phyloP scores from a whole-genome alignment of 371 early-diverging fungal species.

The Syncephalastrum sp. region DNA sequence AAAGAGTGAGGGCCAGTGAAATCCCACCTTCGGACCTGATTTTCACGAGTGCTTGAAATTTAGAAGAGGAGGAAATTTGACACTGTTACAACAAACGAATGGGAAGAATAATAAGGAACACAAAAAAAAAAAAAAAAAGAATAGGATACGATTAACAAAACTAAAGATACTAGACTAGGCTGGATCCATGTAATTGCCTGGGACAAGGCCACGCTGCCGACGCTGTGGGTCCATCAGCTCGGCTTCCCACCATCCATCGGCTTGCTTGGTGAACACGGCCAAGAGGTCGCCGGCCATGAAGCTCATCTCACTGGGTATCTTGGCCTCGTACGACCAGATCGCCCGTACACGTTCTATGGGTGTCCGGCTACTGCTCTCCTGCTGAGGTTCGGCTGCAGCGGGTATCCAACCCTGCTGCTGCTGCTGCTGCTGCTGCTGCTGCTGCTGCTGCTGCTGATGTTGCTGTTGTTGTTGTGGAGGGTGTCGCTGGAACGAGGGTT shows the following conservation, averaged over 20 bases:
- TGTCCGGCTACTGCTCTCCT: background rate
- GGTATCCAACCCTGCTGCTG: constrained; percentile 3
- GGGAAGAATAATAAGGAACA: too few relatives aligned
- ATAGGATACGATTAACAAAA: too few relatives aligned
- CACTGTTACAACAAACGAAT: too few relatives aligned
- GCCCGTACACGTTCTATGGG: constrained; percentile 17
- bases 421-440: constrained; percentile 7
- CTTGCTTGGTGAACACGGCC: constrained; percentile 39
- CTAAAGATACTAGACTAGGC: constrained; percentile 5
- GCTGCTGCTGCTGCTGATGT: constrained; percentile 6
- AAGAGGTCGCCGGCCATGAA: constrained; percentile 39
- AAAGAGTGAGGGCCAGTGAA: too few relatives aligned
- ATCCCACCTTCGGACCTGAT: too few relatives aligned
- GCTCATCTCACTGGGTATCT: constrained; percentile 44
- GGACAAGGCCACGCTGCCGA: constrained; percentile 39
- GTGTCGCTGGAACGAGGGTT: constrained; percentile 2
- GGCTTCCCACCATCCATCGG: constrained; percentile 55
- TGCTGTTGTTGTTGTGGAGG: constrained; percentile 11
- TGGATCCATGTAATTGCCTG: constrained; percentile 47
- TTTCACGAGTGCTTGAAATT: too few relatives aligned
- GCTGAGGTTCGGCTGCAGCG: constrained; percentile 4
- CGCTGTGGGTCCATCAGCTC: constrained; percentile 26
- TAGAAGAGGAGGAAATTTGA: too few relatives aligned
- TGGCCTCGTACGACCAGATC: constrained; percentile 36
- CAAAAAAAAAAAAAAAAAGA: too few relatives aligned